These are phyloP conservation scores for Lipomyces japonicus DNA, from an alignment of 805 yeast species.

Conservation along the genomic window DNA sequence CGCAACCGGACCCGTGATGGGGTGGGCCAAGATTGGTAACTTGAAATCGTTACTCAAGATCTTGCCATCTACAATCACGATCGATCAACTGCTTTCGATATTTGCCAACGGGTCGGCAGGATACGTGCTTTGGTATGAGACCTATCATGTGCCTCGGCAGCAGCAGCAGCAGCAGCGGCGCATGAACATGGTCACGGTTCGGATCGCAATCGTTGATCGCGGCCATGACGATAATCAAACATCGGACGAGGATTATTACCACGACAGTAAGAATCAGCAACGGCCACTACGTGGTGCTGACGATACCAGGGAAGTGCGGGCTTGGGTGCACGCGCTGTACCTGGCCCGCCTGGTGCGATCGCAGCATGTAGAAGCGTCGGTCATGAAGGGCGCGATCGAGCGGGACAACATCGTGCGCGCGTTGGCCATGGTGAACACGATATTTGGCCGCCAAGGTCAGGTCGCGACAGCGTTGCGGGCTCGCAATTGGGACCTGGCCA, in stretches of 20 bases:
- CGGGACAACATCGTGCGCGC: conserved; percentile 4
- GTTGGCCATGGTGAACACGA: background rate
- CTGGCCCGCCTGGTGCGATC: conserved; percentile 24
- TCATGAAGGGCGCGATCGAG: conserved; percentile 5
- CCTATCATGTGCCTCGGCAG: conserved; percentile 12
- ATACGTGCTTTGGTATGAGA: conserved; percentile 29
- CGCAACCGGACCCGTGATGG: conserved; percentile 29
- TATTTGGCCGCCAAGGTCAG: background rate
- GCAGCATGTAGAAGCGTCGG: background rate
- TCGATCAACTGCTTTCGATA: conserved; percentile 9
- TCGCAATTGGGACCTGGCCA: conserved; percentile 18
- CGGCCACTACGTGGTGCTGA: background rate
- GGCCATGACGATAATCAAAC: conserved; percentile 1
- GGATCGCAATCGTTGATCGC: conserved; percentile 28
- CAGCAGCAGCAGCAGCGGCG: conserved; percentile 1
- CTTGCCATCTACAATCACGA: conserved; percentile 18
- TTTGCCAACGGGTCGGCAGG: conserved; percentile 25
- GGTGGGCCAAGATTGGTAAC: conserved; percentile 31
- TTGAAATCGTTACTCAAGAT: conserved; percentile 28
- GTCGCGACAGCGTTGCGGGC: conserved; percentile 5
- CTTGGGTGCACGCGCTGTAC: conserved; percentile 36
- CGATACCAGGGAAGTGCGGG: conserved; percentile 29
- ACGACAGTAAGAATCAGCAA: background rate
- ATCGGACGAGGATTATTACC: background rate
- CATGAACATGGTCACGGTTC: conserved; percentile 16